Evolutionary conservation across 176 grass and related monocot genomes (phyloP).

Genomic region (Triticum aestivum): DNA sequence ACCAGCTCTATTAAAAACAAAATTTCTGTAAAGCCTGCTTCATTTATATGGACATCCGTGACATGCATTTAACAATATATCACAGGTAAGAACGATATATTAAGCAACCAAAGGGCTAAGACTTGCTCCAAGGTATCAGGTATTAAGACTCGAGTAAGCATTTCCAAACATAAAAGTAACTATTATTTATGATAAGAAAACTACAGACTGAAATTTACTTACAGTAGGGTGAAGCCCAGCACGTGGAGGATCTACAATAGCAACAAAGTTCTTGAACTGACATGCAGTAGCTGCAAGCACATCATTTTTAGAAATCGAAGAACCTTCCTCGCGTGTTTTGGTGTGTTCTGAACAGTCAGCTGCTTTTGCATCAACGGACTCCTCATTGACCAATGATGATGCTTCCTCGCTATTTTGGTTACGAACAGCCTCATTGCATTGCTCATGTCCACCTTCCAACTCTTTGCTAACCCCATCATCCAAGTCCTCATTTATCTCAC

Average conservation of each 20-base stretch:
- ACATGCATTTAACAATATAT: not conserved
- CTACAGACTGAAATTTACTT: slow-evolving; percentile 41
- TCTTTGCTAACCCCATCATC: slow-evolving; percentile 30
- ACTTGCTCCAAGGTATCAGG: too few relatives aligned
- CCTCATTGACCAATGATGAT: slow-evolving; percentile 19
- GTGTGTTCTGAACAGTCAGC: slow-evolving; percentile 23
- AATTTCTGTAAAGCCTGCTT: not conserved
- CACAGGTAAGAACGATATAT: not conserved
- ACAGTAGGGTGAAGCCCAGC: slow-evolving; percentile 91
- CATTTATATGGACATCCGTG: not conserved
- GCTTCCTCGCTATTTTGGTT: slow-evolving; percentile 21
- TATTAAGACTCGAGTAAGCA: not conserved
- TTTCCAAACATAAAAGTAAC: not conserved
- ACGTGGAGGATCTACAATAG: slow-evolving; percentile 94
- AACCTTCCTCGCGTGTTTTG: slow-evolving; percentile 21
- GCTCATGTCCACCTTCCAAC: slow-evolving; percentile 35
- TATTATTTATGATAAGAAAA: slow-evolving; percentile 1
- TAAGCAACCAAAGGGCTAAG: not conserved
- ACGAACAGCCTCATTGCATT: slow-evolving; percentile 12
- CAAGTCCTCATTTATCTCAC: slow-evolving; percentile 20
- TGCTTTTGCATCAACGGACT: slow-evolving; percentile 14
- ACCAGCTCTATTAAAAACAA: not conserved
- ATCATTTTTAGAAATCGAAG: slow-evolving; percentile 19
- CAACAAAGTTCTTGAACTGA: slow-evolving; percentile 78
- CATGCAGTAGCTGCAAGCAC: slow-evolving; percentile 22